Evolutionary conservation across 1,284 basidiomycete species (phyloP).

Genomic region (Austropuccinia psidii): DNA sequence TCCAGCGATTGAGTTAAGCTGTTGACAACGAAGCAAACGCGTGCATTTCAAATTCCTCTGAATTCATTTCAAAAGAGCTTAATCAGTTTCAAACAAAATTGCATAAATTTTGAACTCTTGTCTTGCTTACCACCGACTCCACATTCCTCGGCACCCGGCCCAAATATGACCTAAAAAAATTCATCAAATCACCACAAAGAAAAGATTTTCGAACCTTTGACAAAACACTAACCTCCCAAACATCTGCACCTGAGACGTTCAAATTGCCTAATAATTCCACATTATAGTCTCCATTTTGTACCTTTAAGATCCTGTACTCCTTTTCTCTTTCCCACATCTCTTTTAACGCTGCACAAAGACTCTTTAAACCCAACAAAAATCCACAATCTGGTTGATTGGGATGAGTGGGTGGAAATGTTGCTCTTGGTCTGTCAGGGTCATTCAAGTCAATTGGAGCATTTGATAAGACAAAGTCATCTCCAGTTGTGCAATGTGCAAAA

Average conservation of each 20-base stretch:
- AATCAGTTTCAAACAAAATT: too few species aligned
- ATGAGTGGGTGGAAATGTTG: conserved; percentile 76
- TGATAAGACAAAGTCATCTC: conserved; percentile 71
- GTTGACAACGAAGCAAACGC: conserved; percentile 18
- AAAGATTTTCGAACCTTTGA: not conserved
- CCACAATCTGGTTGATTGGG: conserved; percentile 82
- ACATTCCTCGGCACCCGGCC: conserved; percentile 10
- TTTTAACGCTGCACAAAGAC: conserved; percentile 58
- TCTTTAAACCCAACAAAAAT: conserved; percentile 86
- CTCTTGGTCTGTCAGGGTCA: conserved; percentile 41
- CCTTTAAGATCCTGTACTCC: conserved; percentile 44
- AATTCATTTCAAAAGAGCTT: not conserved
- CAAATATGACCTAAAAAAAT: conserved; percentile 10
- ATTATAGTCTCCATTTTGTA: not conserved
- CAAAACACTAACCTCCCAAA: conserved; percentile 17
- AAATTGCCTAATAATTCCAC: conserved; percentile 31
- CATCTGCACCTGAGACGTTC: conserved; percentile 15
- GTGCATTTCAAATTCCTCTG: conserved; percentile 31
- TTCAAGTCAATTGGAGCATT: conserved; percentile 39
- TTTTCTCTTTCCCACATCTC: conserved; percentile 73
- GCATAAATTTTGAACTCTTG: not conserved
- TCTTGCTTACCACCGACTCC: conserved; percentile 15
- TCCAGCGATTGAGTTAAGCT: not conserved
- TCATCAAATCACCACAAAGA: not conserved
- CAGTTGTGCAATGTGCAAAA: conserved; percentile 97